Conservation (phyloP, 2,329 filamentous ascomycete genomes). For the Allantophomopsis cytisporea region DNA sequence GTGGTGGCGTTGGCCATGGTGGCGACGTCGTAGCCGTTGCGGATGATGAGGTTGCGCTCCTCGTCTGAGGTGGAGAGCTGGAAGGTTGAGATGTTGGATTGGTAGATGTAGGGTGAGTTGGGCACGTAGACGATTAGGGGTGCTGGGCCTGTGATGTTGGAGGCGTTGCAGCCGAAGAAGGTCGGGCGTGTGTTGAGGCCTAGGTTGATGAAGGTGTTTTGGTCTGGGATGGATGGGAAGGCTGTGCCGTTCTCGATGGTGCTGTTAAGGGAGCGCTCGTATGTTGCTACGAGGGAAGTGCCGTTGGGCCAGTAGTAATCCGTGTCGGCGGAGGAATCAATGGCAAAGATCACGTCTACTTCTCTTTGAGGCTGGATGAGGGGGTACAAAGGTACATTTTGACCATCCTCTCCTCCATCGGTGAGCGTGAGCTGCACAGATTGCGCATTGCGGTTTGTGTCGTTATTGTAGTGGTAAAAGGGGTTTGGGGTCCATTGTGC, state of each 20-base stretch:
- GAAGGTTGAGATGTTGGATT: constrained; percentile 73
- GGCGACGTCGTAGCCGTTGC: constrained; percentile 74
- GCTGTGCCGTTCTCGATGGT: constrained; percentile 50
- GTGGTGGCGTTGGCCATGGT: constrained; percentile 72
- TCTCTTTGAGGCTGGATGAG: constrained; percentile 59
- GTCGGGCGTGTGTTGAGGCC: constrained; percentile 61
- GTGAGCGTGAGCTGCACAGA: constrained; percentile 50
- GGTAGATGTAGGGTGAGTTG: constrained; percentile 65
- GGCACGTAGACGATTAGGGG: constrained; percentile 82
- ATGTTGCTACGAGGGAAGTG: constrained; percentile 60
- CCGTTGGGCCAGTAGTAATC: constrained; percentile 62
- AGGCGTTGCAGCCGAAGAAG: constrained; percentile 67
- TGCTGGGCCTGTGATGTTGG: constrained; percentile 40
- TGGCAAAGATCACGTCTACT: constrained; percentile 70
- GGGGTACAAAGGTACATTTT: constrained; percentile 70
- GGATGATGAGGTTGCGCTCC: constrained; percentile 67
- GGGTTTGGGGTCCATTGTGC: constrained; percentile 65
- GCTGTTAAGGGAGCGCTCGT: constrained; percentile 45
- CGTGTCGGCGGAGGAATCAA: constrained; percentile 68
- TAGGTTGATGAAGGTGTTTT: constrained; percentile 67
- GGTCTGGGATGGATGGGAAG: constrained; percentile 61
- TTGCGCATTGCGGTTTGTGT: constrained; percentile 41
- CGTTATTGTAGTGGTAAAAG: constrained; percentile 51
- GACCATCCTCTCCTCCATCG: constrained; percentile 64
- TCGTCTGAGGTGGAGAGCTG: constrained; percentile 45